phyloP scores from a whole-genome alignment of 768 basidiomycete genomes.

The Xerocomellus amylosporus region DNA sequence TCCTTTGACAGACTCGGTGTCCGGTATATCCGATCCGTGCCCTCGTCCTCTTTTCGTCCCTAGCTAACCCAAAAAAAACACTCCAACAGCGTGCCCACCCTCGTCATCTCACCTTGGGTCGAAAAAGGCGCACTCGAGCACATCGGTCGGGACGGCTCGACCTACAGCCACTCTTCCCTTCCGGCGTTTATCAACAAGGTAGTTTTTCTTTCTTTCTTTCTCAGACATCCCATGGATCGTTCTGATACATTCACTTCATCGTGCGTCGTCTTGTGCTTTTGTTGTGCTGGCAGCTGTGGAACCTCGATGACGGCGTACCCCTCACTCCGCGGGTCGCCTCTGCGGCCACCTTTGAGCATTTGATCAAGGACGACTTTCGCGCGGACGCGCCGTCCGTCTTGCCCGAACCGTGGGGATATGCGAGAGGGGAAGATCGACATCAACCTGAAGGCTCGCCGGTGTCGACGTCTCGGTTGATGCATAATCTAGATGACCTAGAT shows the following conservation, averaged over 20 bases:
- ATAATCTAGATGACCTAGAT: neutral
- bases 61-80: neutral
- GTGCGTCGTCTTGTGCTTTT: no score
- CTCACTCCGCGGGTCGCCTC: conserved; percentile 22
- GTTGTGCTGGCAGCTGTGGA: conserved; percentile 16
- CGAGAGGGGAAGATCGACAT: neutral
- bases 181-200: conserved; percentile 23
- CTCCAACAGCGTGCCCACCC: conserved; percentile 16
- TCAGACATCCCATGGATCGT: no score
- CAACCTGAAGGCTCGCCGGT: neutral
- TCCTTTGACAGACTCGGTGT: conserved; percentile 24
- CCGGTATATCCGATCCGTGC: conserved; percentile 8
- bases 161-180: conserved; percentile 25
- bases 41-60: neutral
- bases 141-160: neutral
- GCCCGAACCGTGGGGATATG: conserved; percentile 23
- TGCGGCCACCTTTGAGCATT: conserved; percentile 24
- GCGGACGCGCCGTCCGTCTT: conserved; percentile 11
- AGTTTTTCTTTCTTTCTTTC: no score
- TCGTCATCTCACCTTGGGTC: conserved; percentile 27
- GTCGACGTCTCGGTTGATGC: neutral
- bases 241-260: neutral
- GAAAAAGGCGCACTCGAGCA: conserved; percentile 19
- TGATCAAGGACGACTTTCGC: conserved; percentile 23
- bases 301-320: conserved; percentile 21